These are phyloP conservation scores for Chenopodium quinoa DNA, from an alignment of 148 eudicot genomes.

Conservation along the genomic window DNA sequence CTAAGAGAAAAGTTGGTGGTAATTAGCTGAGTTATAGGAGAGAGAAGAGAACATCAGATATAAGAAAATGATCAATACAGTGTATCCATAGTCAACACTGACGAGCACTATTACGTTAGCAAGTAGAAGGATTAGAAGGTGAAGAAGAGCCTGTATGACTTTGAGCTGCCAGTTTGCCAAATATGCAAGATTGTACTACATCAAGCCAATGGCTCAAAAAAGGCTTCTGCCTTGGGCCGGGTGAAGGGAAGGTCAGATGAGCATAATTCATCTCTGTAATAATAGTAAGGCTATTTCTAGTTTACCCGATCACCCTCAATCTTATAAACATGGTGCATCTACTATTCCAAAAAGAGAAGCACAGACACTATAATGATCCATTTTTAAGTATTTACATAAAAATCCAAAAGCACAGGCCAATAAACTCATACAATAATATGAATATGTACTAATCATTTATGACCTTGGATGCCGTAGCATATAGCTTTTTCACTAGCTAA, in stretches of 20 bases:
- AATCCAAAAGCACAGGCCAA: background rate
- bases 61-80: background rate
- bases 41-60: background rate
- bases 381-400: background rate
- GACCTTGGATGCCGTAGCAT: background rate
- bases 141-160: background rate
- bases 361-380: background rate
- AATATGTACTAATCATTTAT: background rate
- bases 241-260: background rate
- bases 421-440: background rate
- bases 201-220: background rate
- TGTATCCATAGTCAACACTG: background rate
- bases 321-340: background rate
- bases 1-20: slow-evolving; percentile 35
- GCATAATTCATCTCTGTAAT: background rate
- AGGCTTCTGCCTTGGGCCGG: background rate
- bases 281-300: background rate
- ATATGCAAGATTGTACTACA: background rate
- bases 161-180: background rate
- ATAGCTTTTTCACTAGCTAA: background rate
- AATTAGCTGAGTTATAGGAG: slow-evolving; percentile 1
- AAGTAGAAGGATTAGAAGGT: background rate
- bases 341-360: background rate
- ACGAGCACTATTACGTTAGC: slow-evolving; percentile 5
- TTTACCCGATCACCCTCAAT: background rate